Percentiles rank a stretch among this genome's conserved stretches.
These are phyloP conservation scores for Lathyrus oleraceus DNA, from an alignment of 306 rosid species.

Conservation along the genomic window DNA sequence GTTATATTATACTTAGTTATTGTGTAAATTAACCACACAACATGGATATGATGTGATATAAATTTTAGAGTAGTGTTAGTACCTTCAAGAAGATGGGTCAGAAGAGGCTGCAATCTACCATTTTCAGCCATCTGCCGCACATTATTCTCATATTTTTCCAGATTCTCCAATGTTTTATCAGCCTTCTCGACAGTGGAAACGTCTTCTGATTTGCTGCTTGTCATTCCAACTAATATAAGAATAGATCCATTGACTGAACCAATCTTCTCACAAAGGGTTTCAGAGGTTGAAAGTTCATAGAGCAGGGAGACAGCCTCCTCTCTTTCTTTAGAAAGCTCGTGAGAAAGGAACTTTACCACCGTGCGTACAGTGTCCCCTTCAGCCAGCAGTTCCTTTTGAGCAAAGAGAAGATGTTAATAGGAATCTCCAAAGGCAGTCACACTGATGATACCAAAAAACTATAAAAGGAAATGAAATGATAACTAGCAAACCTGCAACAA, in stretches of 20 bases:
- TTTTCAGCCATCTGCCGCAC: constrained; percentile 94
- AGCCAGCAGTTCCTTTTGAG: constrained; percentile 71
- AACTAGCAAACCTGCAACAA: constrained; percentile 47
- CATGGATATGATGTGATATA: background rate
- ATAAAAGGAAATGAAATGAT: constrained; percentile 35
- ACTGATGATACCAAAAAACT: constrained; percentile 12
- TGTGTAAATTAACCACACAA: background rate
- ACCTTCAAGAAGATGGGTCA: constrained; percentile 91
- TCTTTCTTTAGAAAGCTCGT: constrained; percentile 82
- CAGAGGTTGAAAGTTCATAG: constrained; percentile 88
- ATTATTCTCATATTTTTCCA: constrained; percentile 80
- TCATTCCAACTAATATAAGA: constrained; percentile 95
- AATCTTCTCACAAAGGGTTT: constrained; percentile 79
- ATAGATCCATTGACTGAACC: constrained; percentile 93
- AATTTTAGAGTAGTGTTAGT: constrained; percentile 28
- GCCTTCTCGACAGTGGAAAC: constrained; percentile 74
- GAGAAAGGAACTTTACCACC: constrained; percentile 78
- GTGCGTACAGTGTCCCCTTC: constrained; percentile 94
- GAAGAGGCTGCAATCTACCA: constrained; percentile 88
- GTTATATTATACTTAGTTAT: no score
- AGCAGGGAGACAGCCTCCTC: constrained; percentile 94
- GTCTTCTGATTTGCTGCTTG: constrained; percentile 90
- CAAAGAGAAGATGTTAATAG: constrained; percentile 43
- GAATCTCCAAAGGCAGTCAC: constrained; percentile 25
- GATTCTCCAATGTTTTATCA: constrained; percentile 75